A percentile compares a stretch with the other conserved stretches of the same genome.
Evolutionary conservation across 164 flowering plant species (phyloP).

Genomic region (Dillenia suffruticosa): DNA sequence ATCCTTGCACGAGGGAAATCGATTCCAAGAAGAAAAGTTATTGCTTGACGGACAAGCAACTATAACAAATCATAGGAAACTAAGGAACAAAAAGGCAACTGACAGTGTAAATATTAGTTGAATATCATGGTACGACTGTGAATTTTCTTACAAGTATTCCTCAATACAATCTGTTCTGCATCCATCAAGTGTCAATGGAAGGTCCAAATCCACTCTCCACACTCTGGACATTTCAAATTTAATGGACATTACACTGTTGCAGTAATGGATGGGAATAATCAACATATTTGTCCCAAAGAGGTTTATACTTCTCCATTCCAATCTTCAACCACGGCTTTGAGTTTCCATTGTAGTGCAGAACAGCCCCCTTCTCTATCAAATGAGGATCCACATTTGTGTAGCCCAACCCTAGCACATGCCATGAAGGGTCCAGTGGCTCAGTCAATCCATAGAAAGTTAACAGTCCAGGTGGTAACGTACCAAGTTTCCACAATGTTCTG

Average conservation of each 20-base stretch:
- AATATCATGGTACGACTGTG: no score
- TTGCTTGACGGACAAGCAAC: no score
- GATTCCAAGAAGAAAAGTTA: no score
- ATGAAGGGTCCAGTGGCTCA: constrained; percentile 56
- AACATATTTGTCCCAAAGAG: constrained; percentile 73
- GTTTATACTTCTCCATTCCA: constrained; percentile 78
- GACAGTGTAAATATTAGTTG: no score
- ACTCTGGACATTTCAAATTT: constrained; percentile 6
- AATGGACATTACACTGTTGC: constrained; percentile 74
- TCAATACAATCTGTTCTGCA: no score
- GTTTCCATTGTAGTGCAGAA: constrained; percentile 82
- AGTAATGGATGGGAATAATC: constrained; percentile 60
- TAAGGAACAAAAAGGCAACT: no score
- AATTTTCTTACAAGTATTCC: no score
- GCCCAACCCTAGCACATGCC: constrained; percentile 86
- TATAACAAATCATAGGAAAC: no score
- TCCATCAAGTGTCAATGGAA: no score
- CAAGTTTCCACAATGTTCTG: constrained; percentile 82
- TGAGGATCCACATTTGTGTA: constrained; percentile 66
- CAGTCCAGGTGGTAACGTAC: constrained; percentile 82
- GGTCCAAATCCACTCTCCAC: no score
- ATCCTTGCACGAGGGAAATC: no score
- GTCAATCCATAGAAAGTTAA: constrained; percentile 83
- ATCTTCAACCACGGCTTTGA: constrained; percentile 88
- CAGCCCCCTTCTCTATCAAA: constrained; percentile 68